Evolutionary conservation across 352 stramenopile genomes (phyloP).

Genomic region (Peronospora farinosa): DNA sequence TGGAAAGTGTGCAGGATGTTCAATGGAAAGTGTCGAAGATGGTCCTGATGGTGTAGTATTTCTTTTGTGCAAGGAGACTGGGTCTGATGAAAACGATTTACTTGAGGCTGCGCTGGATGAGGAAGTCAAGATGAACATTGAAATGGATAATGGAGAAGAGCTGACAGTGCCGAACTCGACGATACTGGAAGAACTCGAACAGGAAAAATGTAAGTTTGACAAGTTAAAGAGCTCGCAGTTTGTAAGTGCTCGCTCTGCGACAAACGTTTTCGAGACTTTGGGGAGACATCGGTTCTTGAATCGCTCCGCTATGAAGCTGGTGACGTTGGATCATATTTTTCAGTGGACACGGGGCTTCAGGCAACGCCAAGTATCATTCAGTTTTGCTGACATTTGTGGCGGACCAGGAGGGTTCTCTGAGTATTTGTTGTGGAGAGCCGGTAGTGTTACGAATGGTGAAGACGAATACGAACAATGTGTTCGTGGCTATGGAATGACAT

Average conservation of each 20-base stretch:
- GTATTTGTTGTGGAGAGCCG: conserved; percentile 58
- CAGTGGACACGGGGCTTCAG: conserved; percentile 27
- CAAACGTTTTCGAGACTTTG: conserved; percentile 56
- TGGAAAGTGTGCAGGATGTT: conserved; percentile 1
- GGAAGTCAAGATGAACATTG: background rate
- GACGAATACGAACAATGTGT: background rate
- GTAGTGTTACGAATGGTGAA: background rate
- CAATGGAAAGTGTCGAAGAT: conserved; percentile 6
- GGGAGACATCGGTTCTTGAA: conserved; percentile 66
- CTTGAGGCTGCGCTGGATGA: conserved; percentile 9
- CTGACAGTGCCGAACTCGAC: conserved; percentile 8
- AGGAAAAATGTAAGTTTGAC: conserved; percentile 40
- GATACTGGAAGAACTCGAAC: conserved; percentile 33
- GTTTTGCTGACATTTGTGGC: conserved; percentile 74
- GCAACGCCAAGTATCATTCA: conserved; percentile 21
- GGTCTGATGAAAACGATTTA: background rate
- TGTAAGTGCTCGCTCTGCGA: conserved; percentile 29
- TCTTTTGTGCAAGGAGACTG: conserved; percentile 23
- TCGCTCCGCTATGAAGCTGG: conserved; percentile 78
- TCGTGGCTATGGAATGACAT: conserved; percentile 61
- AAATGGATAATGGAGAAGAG: background rate
- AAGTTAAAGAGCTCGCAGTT: conserved; percentile 32
- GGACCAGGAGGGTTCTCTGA: conserved; percentile 75
- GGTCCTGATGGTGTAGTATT: conserved; percentile 26
- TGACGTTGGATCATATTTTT: conserved; percentile 64